A percentile compares a stretch with the other conserved stretches of the same genome.
phyloP scores from a whole-genome alignment of 805 yeast genomes.

The Jamesozyma gamospora region DNA sequence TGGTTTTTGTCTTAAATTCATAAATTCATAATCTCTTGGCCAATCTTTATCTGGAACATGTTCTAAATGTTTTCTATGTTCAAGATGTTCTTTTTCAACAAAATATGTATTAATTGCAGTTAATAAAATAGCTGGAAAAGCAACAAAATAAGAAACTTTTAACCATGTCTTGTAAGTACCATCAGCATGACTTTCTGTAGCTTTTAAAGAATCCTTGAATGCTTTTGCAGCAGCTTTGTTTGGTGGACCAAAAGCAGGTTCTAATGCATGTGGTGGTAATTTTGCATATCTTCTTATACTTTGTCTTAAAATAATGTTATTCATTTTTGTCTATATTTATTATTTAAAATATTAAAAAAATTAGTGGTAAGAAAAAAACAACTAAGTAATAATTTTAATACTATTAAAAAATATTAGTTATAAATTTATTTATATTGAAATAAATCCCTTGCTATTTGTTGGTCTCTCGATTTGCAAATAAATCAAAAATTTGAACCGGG shows the following conservation, averaged over 20 bases:
- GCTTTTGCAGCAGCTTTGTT: conserved; percentile 55
- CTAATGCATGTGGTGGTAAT: conserved; percentile 34
- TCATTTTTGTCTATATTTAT: not conserved
- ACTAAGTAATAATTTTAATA: no score
- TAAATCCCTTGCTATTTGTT: not conserved
- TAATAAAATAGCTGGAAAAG: conserved; percentile 69
- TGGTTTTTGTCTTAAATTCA: conserved; percentile 77
- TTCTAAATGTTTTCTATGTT: conserved; percentile 70
- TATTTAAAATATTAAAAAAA: no score
- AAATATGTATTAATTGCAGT: conserved; percentile 73
- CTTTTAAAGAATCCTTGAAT: conserved; percentile 50
- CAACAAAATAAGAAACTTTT: conserved; percentile 69
- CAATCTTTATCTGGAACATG: conserved; percentile 78
- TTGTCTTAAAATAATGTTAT: conserved; percentile 1
- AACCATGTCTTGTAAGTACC: conserved; percentile 74
- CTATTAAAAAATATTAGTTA: no score
- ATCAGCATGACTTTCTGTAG: conserved; percentile 69
- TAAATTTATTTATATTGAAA: no score
- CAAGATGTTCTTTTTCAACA: conserved; percentile 80
- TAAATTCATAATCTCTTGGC: conserved; percentile 86
- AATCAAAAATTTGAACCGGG: not conserved
- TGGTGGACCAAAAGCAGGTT: conserved; percentile 41
- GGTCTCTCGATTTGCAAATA: not conserved
- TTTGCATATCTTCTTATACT: conserved; percentile 27
- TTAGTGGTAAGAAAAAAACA: no score